Evolutionary conservation across 108 stramenopile species (phyloP).

Genomic region (Aureococcus anophagefferens): DNA sequence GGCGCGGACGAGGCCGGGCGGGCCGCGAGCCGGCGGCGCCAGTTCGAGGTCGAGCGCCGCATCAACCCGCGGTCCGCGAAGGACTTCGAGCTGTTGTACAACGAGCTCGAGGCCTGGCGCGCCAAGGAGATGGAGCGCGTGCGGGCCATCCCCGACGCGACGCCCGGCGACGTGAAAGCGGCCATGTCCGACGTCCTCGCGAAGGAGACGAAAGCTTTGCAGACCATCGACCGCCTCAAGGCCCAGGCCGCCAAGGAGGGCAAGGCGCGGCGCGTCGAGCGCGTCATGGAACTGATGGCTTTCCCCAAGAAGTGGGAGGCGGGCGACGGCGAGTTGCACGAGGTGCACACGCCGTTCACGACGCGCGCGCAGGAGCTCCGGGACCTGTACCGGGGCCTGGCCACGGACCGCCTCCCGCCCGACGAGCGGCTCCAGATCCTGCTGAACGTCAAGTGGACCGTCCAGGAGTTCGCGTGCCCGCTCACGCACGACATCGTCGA

Average conservation of each 20-base stretch:
- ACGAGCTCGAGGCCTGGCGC: slow-evolving; percentile 51
- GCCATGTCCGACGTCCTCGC: slow-evolving; percentile 31
- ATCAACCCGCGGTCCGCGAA: slow-evolving; percentile 30
- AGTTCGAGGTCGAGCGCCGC: slow-evolving; percentile 36
- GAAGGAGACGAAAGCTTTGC: slow-evolving; percentile 49
- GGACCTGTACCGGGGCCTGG: slow-evolving; percentile 31
- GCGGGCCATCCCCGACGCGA: slow-evolving; percentile 2
- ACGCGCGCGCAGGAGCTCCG: slow-evolving; percentile 39
- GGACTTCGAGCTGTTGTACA: slow-evolving; percentile 45
- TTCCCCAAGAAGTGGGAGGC: slow-evolving; percentile 44
- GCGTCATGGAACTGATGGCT: slow-evolving; percentile 41
- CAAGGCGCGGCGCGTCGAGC: slow-evolving; percentile 19
- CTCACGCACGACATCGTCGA: slow-evolving; percentile 44
- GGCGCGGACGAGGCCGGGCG: slow-evolving; percentile 6
- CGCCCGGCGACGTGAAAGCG: background rate
- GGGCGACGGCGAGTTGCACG: slow-evolving; percentile 34
- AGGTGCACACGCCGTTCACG: slow-evolving; percentile 47
- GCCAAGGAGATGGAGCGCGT: slow-evolving; percentile 27
- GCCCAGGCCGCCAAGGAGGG: slow-evolving; percentile 27
- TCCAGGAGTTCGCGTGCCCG: slow-evolving; percentile 44
- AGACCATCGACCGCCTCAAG: slow-evolving; percentile 45
- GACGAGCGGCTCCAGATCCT: slow-evolving; percentile 49
- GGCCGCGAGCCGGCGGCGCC: background rate
- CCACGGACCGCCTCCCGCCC: slow-evolving; percentile 12
- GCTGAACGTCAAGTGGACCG: slow-evolving; percentile 56